These are phyloP conservation scores for Afroboletus lepidellus DNA, from an alignment of 1,284 basidiomycete species.

Conservation along the genomic window DNA sequence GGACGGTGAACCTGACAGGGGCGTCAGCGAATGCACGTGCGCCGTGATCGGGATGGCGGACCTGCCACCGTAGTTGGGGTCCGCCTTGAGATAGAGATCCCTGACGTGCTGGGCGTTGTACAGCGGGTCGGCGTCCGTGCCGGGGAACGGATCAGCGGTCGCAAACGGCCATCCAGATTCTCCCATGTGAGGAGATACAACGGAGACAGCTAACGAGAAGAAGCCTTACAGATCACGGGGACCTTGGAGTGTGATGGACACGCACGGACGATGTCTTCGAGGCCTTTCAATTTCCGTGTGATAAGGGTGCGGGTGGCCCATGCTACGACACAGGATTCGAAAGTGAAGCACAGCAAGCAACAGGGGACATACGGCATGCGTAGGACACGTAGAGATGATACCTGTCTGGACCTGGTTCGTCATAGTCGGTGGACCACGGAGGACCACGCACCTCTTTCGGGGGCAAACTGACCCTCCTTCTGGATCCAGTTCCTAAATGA, in stretches of 20 bases:
- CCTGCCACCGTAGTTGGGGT: constrained; percentile 70
- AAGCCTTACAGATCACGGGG: not conserved
- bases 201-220: constrained; percentile 53
- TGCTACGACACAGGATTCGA: constrained; percentile 42
- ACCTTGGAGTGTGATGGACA: constrained; percentile 3
- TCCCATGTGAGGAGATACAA: constrained; percentile 88
- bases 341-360: not conserved
- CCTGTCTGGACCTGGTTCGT: constrained; percentile 63
- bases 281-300: constrained; percentile 85
- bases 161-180: constrained; percentile 88
- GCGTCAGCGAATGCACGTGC: not conserved
- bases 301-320: constrained; percentile 96
- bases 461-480: constrained; percentile 71
- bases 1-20: constrained; percentile 82
- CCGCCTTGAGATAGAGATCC: constrained; percentile 82
- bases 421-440: not conserved
- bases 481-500: constrained; percentile 76
- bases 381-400: constrained; percentile 89
- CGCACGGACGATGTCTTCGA: constrained; percentile 82
- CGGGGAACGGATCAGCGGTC: constrained; percentile 65
- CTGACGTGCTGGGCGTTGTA: constrained; percentile 71
- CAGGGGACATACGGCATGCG: constrained; percentile 62
- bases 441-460: constrained; percentile 68
- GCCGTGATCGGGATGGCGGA: constrained; percentile 45
- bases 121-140: constrained; percentile 70